Conservation (phyloP, 208 protist genomes). For the Eutreptiella sp. region DNA sequence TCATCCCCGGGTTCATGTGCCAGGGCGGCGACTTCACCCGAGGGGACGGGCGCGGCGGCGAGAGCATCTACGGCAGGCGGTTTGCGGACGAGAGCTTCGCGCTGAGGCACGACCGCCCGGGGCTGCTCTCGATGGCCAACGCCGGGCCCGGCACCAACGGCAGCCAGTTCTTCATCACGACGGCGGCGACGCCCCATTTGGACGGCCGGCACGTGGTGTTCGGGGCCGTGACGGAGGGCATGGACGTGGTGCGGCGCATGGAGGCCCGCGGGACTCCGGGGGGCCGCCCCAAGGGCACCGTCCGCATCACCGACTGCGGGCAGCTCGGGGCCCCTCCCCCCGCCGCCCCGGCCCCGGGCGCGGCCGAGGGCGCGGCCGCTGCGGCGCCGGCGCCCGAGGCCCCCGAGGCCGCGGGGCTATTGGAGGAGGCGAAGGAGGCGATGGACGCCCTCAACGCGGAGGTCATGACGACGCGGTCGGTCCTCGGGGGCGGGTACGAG, state of each 20-base stretch:
- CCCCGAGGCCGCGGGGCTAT: no score
- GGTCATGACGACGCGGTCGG: no score
- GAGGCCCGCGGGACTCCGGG: neutral
- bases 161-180: slow-evolving; percentile 34
- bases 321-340: neutral
- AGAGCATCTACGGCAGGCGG: slow-evolving; percentile 42
- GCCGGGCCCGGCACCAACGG: slow-evolving; percentile 70
- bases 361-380: no score
- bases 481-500: no score
- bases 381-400: no score
- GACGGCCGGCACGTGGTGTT: slow-evolving; percentile 62
- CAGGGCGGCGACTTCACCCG: slow-evolving; percentile 55
- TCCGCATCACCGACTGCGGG: slow-evolving; percentile 4
- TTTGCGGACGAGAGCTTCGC: slow-evolving; percentile 71
- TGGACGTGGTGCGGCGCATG: slow-evolving; percentile 23
- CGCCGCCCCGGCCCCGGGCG: no score
- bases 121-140: slow-evolving; percentile 60
- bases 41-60: slow-evolving; percentile 57
- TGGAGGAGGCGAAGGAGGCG: no score
- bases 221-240: slow-evolving; percentile 43
- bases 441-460: no score
- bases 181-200: slow-evolving; percentile 13
- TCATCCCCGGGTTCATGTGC: slow-evolving; percentile 63
- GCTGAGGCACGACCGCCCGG: slow-evolving; percentile 42
- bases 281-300: neutral